Evolutionary conservation across 257 asterid species (phyloP), one percentile per base, ranked within the genome.

Genomic region (Marsdenia floribunda): DNA sequence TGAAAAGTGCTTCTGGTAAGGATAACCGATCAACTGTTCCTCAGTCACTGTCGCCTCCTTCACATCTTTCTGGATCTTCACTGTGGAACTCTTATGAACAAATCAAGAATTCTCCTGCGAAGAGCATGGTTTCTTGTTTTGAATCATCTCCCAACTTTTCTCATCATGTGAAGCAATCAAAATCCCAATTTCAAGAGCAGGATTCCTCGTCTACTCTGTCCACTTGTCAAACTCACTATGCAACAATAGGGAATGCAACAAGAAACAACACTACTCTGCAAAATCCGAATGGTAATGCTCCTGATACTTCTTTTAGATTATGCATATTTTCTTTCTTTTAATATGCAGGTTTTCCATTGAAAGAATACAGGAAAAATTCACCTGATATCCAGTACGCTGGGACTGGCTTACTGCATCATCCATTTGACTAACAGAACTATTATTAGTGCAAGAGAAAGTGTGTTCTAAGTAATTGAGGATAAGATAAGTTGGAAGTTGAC

Each of bases 171-270:
- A 85, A 88, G 82, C 75, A 84, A 46, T 71, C 89, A 2, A 84
- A 84, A 68, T 68, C 85, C 16, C 84, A 12, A 50, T 75, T 73
- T 81, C 89, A 85, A 61, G 91, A 83, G 73, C 90, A 68, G 70
- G 90, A 83, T 75, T 83, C 88, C 6, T 77, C 81, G 22, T 88
- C 96, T 12, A 76, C 88, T 80, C 53, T 88, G 57, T 84, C 93
- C 60, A 76, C 75, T 35, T 83, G 79, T 58, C 86, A 83, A 63
- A 82, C 92, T 78, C 82, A 83, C 75, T 73, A 76, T 40, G 83
- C 77, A 49, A 80, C 76, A 73, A 80, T 76, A 73, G 74, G 83
- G 16, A 72, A 78, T 72, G 78, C 78, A 12, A 79, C 77, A 63
- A 83, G 73, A 80, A 81, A 67, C 82, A 63, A 75, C 76, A 52